These are phyloP conservation scores for Mucor circinelloides DNA, from an alignment of 371 early-diverging fungal species.

Conservation along the genomic window DNA sequence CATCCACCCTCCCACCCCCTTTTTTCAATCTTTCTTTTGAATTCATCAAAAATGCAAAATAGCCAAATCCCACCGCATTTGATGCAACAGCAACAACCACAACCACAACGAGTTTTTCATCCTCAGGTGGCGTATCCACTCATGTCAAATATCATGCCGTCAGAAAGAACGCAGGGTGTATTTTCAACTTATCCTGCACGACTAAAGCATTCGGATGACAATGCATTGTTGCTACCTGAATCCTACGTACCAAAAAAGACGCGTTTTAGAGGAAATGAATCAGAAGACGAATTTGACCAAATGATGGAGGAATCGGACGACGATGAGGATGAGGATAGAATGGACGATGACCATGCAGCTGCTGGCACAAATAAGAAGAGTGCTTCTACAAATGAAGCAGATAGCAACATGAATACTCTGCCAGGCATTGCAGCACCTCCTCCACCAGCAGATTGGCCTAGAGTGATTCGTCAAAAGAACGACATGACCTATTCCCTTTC, in stretches of 20 bases:
- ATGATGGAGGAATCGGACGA: conserved; percentile 30
- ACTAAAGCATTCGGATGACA: conserved; percentile 46
- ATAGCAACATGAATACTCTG: neutral
- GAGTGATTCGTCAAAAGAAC: conserved; percentile 36
- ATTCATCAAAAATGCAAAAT: conserved; percentile 11
- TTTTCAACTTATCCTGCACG: conserved; percentile 52
- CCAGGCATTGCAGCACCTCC: conserved; percentile 4
- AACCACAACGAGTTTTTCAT: conserved; percentile 14
- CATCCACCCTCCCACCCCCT: no score
- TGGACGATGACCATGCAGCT: neutral
- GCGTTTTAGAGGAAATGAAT: conserved; percentile 32
- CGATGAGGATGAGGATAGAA: conserved; percentile 9
- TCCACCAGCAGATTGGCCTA: conserved; percentile 11
- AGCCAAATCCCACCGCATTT: conserved; percentile 4
- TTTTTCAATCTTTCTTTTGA: neutral
- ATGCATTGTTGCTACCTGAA: conserved; percentile 45
- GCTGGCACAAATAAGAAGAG: neutral
- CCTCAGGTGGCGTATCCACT: conserved; percentile 26
- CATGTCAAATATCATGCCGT: conserved; percentile 22
- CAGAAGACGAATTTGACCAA: conserved; percentile 44
- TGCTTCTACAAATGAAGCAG: neutral
- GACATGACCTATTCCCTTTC: conserved; percentile 24
- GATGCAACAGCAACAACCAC: conserved; percentile 3
- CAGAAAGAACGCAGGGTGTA: conserved; percentile 35
- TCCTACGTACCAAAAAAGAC: conserved; percentile 40